phyloP scores from a whole-genome alignment of 2,329 filamentous ascomycete species.

The Arthroderma sp. region DNA sequence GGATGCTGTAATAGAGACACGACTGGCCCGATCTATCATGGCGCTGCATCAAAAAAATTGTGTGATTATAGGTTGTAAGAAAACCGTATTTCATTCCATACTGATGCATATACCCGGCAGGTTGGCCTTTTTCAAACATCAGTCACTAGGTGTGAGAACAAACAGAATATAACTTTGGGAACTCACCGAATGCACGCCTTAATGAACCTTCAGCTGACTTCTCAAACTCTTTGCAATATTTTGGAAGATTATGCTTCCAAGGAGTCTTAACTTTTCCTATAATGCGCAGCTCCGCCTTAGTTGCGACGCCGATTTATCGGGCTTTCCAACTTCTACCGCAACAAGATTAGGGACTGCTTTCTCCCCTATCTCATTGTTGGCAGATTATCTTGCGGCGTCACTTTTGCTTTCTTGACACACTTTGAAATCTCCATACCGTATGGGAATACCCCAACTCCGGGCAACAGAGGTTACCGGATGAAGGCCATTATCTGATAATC shows the following conservation, averaged over 20 bases:
- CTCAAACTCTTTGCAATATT: neutral
- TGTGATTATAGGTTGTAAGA: slow-evolving; percentile 4
- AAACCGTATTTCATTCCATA: slow-evolving; percentile 5
- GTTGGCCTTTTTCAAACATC: slow-evolving; percentile 1
- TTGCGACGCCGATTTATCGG: neutral
- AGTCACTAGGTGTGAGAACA: neutral
- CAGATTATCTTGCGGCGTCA: neutral
- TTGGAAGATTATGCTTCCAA: slow-evolving; percentile 6
- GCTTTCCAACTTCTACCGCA: neutral
- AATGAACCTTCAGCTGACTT: neutral
- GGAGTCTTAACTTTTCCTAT: slow-evolving; percentile 9
- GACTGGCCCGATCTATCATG: neutral
- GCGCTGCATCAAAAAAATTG: slow-evolving; percentile 5
- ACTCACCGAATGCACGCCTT: slow-evolving; percentile 3
- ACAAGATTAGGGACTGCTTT: slow-evolving; percentile 4
- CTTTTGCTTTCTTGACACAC: slow-evolving; percentile 2
- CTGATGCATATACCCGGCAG: slow-evolving; percentile 4
- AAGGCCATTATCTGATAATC: slow-evolving; percentile 7
- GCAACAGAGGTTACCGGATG: slow-evolving; percentile 4
- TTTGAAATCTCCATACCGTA: slow-evolving; percentile 7
- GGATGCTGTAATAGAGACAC: neutral
- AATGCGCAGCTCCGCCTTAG: slow-evolving; percentile 1
- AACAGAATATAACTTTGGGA: neutral
- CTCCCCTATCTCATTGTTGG: neutral
- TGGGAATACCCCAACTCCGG: neutral